These are phyloP conservation scores for Triticum aestivum DNA, from an alignment of 176 grass and related monocot species.

Conservation along the genomic window DNA sequence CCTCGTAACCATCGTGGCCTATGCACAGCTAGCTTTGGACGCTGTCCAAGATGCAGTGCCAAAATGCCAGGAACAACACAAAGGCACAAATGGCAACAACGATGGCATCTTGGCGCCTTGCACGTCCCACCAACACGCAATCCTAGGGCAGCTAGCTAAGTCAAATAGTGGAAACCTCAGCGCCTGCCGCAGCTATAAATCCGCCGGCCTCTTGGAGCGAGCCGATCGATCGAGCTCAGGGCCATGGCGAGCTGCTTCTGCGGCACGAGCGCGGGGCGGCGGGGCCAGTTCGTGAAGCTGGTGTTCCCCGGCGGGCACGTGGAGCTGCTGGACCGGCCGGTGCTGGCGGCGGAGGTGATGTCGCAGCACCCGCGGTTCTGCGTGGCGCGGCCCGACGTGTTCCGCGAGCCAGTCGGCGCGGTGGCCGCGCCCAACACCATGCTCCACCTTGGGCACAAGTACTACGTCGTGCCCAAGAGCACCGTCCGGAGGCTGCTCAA, in stretches of 20 bases:
- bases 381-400: slow-evolving; percentile 52
- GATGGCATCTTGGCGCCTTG: slow-evolving; percentile 26
- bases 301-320: slow-evolving; percentile 54
- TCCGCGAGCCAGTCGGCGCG: slow-evolving; percentile 39
- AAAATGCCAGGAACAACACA: slow-evolving; percentile 1
- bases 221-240: neutral
- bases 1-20: slow-evolving; percentile 20
- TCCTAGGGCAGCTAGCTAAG: neutral
- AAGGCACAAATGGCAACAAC: slow-evolving; percentile 26
- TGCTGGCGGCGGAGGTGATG: slow-evolving; percentile 52
- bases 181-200: neutral
- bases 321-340: slow-evolving; percentile 48
- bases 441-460: slow-evolving; percentile 44
- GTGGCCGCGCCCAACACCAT: slow-evolving; percentile 41
- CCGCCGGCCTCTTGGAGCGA: neutral
- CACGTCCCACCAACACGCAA: neutral
- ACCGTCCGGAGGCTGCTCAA: slow-evolving; percentile 50
- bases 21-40: neutral
- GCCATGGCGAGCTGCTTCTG: slow-evolving; percentile 50
- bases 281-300: slow-evolving; percentile 38
- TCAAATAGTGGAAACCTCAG: too few species aligned
- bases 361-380: slow-evolving; percentile 50
- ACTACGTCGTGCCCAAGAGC: slow-evolving; percentile 52
- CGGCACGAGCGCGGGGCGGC: slow-evolving; percentile 11
- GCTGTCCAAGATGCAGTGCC: slow-evolving; percentile 12